phyloP scores from a whole-genome alignment of 345 rosid genomes.

The Boechera retrofracta region DNA sequence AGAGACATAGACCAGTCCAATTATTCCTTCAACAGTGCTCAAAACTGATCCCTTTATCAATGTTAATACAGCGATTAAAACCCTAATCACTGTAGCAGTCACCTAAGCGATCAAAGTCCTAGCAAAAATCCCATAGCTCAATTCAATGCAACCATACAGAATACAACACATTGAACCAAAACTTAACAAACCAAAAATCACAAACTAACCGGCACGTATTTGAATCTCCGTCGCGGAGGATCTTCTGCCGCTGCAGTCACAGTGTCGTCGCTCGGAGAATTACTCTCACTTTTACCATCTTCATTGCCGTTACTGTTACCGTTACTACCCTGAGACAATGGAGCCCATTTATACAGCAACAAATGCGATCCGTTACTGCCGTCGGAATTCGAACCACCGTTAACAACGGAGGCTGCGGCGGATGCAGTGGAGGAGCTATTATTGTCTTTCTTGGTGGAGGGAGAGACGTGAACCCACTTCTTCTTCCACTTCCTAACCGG shows the following conservation, averaged over 20 bases:
- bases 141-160: slow-evolving; percentile 10
- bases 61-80: background rate
- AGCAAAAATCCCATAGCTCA: background rate
- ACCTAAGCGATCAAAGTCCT: background rate
- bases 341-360: slow-evolving; percentile 87
- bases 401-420: slow-evolving; percentile 27
- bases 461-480: slow-evolving; percentile 88
- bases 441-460: slow-evolving; percentile 50
- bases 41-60: background rate
- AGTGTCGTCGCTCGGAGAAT: slow-evolving; percentile 47
- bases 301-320: slow-evolving; percentile 36
- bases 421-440: slow-evolving; percentile 28
- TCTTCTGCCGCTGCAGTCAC: slow-evolving; percentile 49
- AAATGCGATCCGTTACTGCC: slow-evolving; percentile 73
- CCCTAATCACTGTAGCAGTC: slow-evolving; percentile 34
- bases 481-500: slow-evolving; percentile 99
- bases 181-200: background rate
- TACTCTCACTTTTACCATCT: slow-evolving; percentile 45
- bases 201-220: slow-evolving; percentile 81
- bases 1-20: background rate
- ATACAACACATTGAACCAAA: background rate
- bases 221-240: slow-evolving; percentile 83
- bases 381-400: slow-evolving; percentile 51
- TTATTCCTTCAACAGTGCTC: background rate
- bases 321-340: slow-evolving; percentile 58